Percentiles rank a stretch among this genome's conserved stretches.
These are phyloP conservation scores for Marasmius oreades DNA, from an alignment of 1,284 basidiomycete species.

Conservation along the genomic window DNA sequence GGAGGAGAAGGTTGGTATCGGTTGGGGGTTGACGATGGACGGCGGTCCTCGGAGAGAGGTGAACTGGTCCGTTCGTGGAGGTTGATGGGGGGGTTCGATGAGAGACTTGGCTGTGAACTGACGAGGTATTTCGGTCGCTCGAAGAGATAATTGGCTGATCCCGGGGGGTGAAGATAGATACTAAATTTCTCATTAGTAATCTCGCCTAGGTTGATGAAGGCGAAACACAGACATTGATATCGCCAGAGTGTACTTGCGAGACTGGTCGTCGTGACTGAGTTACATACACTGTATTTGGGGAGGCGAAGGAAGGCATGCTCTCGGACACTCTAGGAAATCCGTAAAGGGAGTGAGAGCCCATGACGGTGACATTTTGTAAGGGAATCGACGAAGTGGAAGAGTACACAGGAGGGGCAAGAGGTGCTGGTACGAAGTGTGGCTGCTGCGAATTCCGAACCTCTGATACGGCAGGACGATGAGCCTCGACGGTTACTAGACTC, in stretches of 20 bases:
- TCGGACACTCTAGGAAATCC: neutral
- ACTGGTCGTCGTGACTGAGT: neutral
- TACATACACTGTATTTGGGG: neutral
- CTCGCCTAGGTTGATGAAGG: neutral
- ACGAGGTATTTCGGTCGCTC: too few species aligned
- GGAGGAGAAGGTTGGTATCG: neutral
- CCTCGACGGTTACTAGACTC: neutral
- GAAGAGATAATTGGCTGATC: neutral
- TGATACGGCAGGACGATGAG: neutral
- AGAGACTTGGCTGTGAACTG: too few species aligned
- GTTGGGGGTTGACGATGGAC: too few species aligned
- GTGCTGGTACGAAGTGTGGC: neutral
- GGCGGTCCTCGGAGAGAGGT: too few species aligned
- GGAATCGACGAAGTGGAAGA: too few species aligned
- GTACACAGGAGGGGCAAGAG: neutral
- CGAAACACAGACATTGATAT: constrained; percentile 1
- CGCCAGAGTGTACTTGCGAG: neutral
- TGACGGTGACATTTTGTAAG: too few species aligned
- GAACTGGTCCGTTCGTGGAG: neutral
- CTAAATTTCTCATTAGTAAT: neutral
- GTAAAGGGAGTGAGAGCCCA: too few species aligned
- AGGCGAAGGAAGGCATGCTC: neutral
- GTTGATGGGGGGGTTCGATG: too few species aligned
- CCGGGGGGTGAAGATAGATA: constrained; percentile 2
- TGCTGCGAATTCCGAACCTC: neutral